Evolutionary conservation across 768 basidiomycete species (phyloP).

Genomic region (Naganishia friedmannii): DNA sequence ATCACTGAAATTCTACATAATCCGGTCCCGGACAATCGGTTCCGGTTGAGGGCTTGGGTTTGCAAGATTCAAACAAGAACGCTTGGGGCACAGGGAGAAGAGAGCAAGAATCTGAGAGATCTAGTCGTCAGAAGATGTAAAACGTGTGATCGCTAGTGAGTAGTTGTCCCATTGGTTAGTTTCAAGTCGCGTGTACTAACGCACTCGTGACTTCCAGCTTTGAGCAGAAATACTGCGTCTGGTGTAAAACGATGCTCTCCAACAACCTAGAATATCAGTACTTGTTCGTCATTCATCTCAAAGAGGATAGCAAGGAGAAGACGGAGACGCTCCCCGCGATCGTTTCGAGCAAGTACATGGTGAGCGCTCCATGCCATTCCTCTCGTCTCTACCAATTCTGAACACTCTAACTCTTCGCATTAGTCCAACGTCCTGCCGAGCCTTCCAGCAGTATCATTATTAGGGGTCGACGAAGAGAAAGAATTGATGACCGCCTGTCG

Average conservation of each 20-base stretch:
- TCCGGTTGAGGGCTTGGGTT: constrained; percentile 17
- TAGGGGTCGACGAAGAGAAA: background rate
- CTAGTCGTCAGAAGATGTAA: constrained; percentile 7
- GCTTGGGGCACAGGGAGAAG: background rate
- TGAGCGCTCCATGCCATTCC: background rate
- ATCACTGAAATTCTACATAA: background rate
- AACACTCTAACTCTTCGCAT: background rate
- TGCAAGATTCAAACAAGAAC: background rate
- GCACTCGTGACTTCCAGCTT: background rate
- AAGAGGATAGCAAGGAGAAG: background rate
- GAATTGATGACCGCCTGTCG: constrained; percentile 10
- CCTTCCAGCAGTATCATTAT: background rate
- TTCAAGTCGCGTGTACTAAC: background rate
- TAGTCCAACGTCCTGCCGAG: constrained; percentile 1
- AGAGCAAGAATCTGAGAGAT: constrained; percentile 1
- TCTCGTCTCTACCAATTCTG: background rate
- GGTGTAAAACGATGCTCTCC: constrained; percentile 7
- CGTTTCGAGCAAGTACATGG: constrained; percentile 21
- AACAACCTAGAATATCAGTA: constrained; percentile 9
- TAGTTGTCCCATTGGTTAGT: no score
- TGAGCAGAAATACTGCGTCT: constrained; percentile 4
- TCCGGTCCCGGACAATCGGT: constrained; percentile 9
- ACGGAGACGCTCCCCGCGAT: background rate
- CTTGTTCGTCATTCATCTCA: constrained; percentile 10
- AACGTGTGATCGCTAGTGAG: constrained; percentile 4